These are phyloP conservation scores for Bipolaris victoriae DNA, from an alignment of 2,329 filamentous ascomycete species.

Conservation along the genomic window DNA sequence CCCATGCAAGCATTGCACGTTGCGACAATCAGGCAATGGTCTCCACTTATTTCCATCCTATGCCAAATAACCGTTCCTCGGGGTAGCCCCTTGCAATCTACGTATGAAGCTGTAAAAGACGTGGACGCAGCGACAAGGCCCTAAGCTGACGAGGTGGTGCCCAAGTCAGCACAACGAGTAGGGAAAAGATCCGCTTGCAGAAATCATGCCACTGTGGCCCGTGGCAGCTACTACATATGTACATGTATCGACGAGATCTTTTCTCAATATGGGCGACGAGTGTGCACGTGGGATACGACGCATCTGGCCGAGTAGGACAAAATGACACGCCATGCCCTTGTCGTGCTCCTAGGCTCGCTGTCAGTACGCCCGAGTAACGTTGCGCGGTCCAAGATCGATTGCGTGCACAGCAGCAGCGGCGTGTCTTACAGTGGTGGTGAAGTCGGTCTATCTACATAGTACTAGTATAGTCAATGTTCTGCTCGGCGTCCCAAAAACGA, in stretches of 20 bases:
- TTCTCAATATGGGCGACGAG: conserved; percentile 8
- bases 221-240: conserved; percentile 11
- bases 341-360: conserved; percentile 18
- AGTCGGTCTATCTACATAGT: conserved; percentile 1
- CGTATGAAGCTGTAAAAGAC: conserved; percentile 21
- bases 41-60: too few species aligned
- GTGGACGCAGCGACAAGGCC: conserved; percentile 23
- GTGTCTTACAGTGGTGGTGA: conserved; percentile 5
- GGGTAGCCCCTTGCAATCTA: background rate
- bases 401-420: conserved; percentile 12
- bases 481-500: conserved; percentile 11
- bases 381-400: conserved; percentile 17
- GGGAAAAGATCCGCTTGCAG: conserved; percentile 14
- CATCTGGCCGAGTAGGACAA: conserved; percentile 1
- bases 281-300: conserved; percentile 22
- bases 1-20: conserved; percentile 9
- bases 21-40: too few species aligned
- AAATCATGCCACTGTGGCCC: conserved; percentile 29
- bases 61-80: too few species aligned
- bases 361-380: conserved; percentile 19
- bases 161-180: background rate
- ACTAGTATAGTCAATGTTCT: conserved; percentile 5
- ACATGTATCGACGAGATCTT: conserved; percentile 7
- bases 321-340: conserved; percentile 6
- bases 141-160: conserved; percentile 23